Base-by-base conservation (phyloP, 371 early-diverging fungal genomes). In the Vairimorpha apis region DNA sequence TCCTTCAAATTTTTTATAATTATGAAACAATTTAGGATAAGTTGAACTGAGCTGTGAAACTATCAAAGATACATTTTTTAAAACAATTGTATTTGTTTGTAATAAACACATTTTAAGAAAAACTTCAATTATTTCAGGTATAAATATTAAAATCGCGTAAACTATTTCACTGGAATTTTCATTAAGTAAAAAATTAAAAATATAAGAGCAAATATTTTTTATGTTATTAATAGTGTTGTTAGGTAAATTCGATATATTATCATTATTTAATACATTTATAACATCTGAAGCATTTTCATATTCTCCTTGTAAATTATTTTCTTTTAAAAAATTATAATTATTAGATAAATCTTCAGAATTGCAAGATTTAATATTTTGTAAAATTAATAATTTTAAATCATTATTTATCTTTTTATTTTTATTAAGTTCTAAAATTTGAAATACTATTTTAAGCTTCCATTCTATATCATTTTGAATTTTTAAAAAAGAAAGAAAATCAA, bases 51-150 rank as follows among this genome's bases (percentile, higher is more conserved):
- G 44, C 4, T 27, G 44, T 47, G 74, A 58, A n/a, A 78, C 29
- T 23, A 78, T 33, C 21, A 30, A 4, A 21, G 55, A 37, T 0
- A 63, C 8, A 43, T 78, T 78, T 47, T 74, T 78, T 18, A 65
- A 30, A 44, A 78, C 29, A 8, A 23, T 47, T 37, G 30, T 41
- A 45, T 74, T 65, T 2, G 27, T 44, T 35, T 62, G 45, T 18
- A 38, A 32, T 21, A 78, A 30, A 25, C 59, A 1, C 12, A 16
- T 16, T 25, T 47, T 35, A 23, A 74, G 18, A 60, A 78, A 70
- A 29, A 65, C 75, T 12, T 72, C 62, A 32, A 37, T 41, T 51
- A 68, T 29, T 21, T 55, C 55, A 18, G 68, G 68, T 56, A 55
- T 43, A 30, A 58, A 68, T 12, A 56, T 44, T 29, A 68, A 58